Conservation (phyloP, 306 rosid species). For the Adenanthera pavonina region DNA sequence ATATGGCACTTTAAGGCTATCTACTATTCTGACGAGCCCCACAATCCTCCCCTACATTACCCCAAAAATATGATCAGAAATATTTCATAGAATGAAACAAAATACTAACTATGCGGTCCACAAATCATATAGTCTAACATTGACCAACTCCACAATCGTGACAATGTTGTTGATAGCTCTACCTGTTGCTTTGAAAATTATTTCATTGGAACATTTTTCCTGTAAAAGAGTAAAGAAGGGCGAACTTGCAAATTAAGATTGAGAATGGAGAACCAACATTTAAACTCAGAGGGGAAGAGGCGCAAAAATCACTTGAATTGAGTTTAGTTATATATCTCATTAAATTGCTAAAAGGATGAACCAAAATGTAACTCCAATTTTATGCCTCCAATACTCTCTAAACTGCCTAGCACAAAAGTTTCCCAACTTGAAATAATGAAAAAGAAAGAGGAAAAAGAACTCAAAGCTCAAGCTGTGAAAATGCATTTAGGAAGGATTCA, state of each 20-base stretch:
- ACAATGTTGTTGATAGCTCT: constrained; percentile 91
- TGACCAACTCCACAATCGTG: constrained; percentile 87
- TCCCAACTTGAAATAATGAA: background rate
- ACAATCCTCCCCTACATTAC: constrained; percentile 79
- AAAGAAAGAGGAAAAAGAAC: background rate
- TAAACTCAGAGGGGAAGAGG: background rate
- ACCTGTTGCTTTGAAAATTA: constrained; percentile 95
- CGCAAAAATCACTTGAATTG: too few relatives aligned
- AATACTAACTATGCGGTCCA: background rate
- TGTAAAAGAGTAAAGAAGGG: constrained; percentile 19
- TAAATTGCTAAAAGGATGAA: background rate
- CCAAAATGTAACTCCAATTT: background rate
- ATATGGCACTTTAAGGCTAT: too few relatives aligned
- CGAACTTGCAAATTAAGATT: background rate
- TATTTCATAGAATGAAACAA: background rate
- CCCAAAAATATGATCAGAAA: background rate
- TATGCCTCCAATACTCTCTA: background rate
- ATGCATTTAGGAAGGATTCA: too few relatives aligned
- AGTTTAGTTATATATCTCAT: background rate
- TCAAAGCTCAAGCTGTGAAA: background rate
- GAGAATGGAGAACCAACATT: background rate
- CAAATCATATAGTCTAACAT: constrained; percentile 49
- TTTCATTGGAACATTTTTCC: constrained; percentile 79
- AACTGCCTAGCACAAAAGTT: background rate
- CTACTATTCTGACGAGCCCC: constrained; percentile 78